Percentiles rank a stretch among this genome's conserved stretches.
phyloP scores from a whole-genome alignment of 2,329 filamentous ascomycete genomes.

The Penicillium sp. region DNA sequence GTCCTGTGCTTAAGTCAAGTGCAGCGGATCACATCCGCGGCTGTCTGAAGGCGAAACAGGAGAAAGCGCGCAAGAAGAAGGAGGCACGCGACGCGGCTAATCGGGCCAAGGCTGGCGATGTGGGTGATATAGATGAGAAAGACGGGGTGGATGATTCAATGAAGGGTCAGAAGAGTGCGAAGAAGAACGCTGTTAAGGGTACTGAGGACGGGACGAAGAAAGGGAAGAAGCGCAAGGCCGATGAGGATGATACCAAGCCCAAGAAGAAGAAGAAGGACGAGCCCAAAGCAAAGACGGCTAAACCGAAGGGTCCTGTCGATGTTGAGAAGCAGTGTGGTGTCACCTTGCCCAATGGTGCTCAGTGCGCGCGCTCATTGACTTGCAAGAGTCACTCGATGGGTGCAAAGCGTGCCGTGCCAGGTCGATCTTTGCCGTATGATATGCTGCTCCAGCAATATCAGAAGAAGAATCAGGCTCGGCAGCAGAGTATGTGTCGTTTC shows the following conservation, averaged over 20 bases:
- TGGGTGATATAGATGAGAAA: constrained; percentile 49
- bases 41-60: constrained; percentile 83
- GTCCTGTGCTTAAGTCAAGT: constrained; percentile 75
- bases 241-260: constrained; percentile 72
- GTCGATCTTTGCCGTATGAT: constrained; percentile 86
- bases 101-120: constrained; percentile 58
- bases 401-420: constrained; percentile 84
- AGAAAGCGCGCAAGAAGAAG: constrained; percentile 77
- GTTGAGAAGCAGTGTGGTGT: constrained; percentile 95
- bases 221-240: constrained; percentile 79
- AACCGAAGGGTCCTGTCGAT: constrained; percentile 90
- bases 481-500: constrained; percentile 73
- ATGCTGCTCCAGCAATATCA: constrained; percentile 87
- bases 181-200: constrained; percentile 59
- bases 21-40: constrained; percentile 80
- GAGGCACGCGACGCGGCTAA: constrained; percentile 73
- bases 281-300: constrained; percentile 78
- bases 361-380: constrained; percentile 84
- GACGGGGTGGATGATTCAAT: constrained; percentile 49
- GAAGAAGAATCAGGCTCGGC: constrained; percentile 98
- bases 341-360: constrained; percentile 78
- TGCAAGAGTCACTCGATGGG: constrained; percentile 98
- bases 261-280: constrained; percentile 96
- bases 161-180: constrained; percentile 65
- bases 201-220: constrained; percentile 63